Evolutionary conservation across 169 alveolate genomes (phyloP), one percentile per base, ranked within the genome.

Genomic region (Eimeria sp.): DNA sequence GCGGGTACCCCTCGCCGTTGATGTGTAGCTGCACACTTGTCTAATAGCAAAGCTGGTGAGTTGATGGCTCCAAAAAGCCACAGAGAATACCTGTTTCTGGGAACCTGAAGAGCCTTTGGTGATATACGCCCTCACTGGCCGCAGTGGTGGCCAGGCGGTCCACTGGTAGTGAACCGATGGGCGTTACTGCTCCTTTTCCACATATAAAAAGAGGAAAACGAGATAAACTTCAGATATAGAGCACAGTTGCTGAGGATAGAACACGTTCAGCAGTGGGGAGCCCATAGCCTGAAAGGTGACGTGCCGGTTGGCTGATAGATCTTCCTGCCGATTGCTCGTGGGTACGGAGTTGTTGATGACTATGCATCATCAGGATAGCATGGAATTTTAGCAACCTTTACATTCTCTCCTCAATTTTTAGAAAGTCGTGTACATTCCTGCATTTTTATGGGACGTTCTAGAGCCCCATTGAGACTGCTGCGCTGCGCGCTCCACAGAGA

Each of bases 301-400:
- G 62, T 77, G 87, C 40, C 62, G 33, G 87, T 46, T 77, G 87
- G 87, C 87, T 77, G 87, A 77, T 77, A 77, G 87, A 43, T 23
- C 66, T 46, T 77, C 87, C 66, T 46, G 87, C 87, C 62, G 87
- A 52, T 40, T 77, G 87, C 46, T 27, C 87, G 20, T 11, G 58
- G 30, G 46, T 40, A 27, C 62, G 66, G 46, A 77, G 14, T 64
- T 77, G 87, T 77, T 43, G 87, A 23, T 52, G 58, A 49, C 87
- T 11, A 46, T 23, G 87, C 66, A 16, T n/a, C 87, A 43, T 27
- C 87, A 46, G 37, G 6, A 8, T 49, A 9, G 25, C 85, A 43
- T 13, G 54, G 80, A 46, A 77, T 46, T 46, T 8, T 43, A 43
- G 46, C 40, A 43, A 16, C 6, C 37, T 77, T 77, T 43, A 27